Evolutionary conservation across 2,329 filamentous ascomycete species (phyloP).

Genomic region (Pestalotiopsis sp.): DNA sequence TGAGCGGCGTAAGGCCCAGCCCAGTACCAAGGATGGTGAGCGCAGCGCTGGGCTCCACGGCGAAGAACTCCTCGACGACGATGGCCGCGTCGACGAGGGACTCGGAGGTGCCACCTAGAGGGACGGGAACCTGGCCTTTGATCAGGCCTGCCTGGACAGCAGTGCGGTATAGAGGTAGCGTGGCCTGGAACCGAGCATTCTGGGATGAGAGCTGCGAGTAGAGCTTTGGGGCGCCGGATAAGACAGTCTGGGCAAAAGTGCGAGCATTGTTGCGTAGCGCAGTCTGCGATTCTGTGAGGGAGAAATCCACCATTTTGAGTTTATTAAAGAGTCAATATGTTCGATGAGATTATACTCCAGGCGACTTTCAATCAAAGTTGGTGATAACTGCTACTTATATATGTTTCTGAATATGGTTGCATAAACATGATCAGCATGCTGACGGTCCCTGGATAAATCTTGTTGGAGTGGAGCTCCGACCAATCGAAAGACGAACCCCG

Average conservation of each 20-base stretch:
- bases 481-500: background rate
- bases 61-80: slow-evolving; percentile 55
- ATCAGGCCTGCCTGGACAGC: slow-evolving; percentile 47
- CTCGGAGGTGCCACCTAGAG: slow-evolving; percentile 47
- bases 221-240: slow-evolving; percentile 22
- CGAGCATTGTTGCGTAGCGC: slow-evolving; percentile 23
- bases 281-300: slow-evolving; percentile 21
- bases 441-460: too few species aligned
- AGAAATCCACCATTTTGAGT: slow-evolving; percentile 23
- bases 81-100: slow-evolving; percentile 51
- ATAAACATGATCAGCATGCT: too few species aligned
- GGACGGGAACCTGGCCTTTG: slow-evolving; percentile 46
- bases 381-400: too few species aligned
- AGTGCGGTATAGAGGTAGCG: slow-evolving; percentile 45
- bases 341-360: too few species aligned
- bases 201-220: slow-evolving; percentile 21
- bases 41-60: slow-evolving; percentile 49
- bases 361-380: too few species aligned
- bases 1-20: slow-evolving; percentile 53
- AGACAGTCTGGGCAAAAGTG: slow-evolving; percentile 23
- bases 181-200: slow-evolving; percentile 47
- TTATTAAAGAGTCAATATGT: background rate
- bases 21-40: slow-evolving; percentile 55
- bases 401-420: too few species aligned
- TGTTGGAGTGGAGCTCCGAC: too few species aligned